Evolutionary conservation across 805 yeast species (phyloP), one percentile per base, ranked within the genome.

Genomic region (Wickerhamiella hasegawae): DNA sequence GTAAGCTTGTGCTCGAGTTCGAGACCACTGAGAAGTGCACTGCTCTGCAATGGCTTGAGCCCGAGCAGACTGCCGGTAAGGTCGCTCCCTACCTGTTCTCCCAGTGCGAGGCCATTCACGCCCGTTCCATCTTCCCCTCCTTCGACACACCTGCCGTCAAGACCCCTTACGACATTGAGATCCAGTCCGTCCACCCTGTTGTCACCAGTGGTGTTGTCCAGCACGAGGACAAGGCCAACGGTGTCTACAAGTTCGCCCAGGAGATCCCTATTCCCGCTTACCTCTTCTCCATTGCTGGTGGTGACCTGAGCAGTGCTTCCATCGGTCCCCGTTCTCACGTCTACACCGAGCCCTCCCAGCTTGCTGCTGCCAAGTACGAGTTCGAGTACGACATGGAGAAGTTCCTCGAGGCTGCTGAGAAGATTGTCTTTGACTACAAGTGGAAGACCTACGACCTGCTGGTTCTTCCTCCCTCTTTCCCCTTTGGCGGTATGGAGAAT

Each of bases 401-500:
- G 39, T 84, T 84, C 59, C 73, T 84, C 41, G 54, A 68, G 47
- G 68, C 78, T 14, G 93, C 94, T 8, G 95, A 84, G 55, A 59
- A 65, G 18, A 59, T 81, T 30, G 75, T 81, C 14, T 81, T 76
- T 49, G 69, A 72, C 2, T 84, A 84, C 55, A 90, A 81, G 49
- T 84, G 94, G 94, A 67, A 70, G 38, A 73, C 72, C 26, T 84
- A 77, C 54, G 85, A 83, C 50, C 78, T 82, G 21, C 63, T 84
- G 28, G 73, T 84, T 22, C 69, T 83, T 43, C 94, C 93, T 2
- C 68, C 75, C 36, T 70, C 72, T 2, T 71, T 69, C 58, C 92
- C 94, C 3, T 84, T 80, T 49, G 94, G 94, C 42, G 95, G 95
- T 36, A 84, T 84, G 94, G 94, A 84, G 59, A 81, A 82, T 51